phyloP scores from a whole-genome alignment of 1,284 basidiomycete genomes.

The Takashimella tepidaria region DNA sequence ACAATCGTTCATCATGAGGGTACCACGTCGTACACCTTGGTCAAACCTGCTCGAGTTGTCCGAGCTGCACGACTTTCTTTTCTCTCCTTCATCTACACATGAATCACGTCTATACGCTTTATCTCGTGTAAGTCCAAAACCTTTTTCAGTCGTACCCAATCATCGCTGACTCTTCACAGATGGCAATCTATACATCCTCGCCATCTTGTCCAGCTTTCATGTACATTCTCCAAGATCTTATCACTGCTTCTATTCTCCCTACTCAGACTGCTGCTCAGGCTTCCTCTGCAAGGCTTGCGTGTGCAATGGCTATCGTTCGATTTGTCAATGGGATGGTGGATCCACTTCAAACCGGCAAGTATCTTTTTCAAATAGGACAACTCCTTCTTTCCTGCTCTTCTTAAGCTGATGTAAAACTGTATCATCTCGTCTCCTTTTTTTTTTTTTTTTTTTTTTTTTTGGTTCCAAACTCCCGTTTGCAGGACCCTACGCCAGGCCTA shows the following conservation, averaged over 20 bases:
- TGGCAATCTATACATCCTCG: conserved; percentile 67
- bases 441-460: background rate
- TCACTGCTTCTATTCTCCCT: conserved; percentile 58
- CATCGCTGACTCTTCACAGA: conserved; percentile 38
- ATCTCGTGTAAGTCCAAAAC: conserved; percentile 58
- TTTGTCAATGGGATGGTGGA: conserved; percentile 95
- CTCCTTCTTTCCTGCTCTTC: background rate
- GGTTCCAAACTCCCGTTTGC: background rate
- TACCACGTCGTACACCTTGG: conserved; percentile 83
- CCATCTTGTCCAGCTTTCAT: conserved; percentile 65
- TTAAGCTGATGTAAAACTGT: no score
- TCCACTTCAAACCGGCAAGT: conserved; percentile 75
- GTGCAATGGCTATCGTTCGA: conserved; percentile 65
- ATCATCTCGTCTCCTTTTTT: background rate
- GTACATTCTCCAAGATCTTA: conserved; percentile 55
- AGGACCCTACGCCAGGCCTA: conserved; percentile 71
- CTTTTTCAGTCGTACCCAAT: background rate
- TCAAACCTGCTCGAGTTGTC: conserved; percentile 66
- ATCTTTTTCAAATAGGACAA: no score
- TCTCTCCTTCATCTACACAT: conserved; percentile 59
- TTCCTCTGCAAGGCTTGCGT: conserved; percentile 54
- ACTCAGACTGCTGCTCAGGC: conserved; percentile 58
- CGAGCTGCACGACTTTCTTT: conserved; percentile 75
- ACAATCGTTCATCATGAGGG: conserved; percentile 58
- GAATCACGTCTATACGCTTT: conserved; percentile 60